These are phyloP conservation scores for Scedosporium boydii DNA, from an alignment of 2,329 filamentous ascomycete species.

Conservation along the genomic window DNA sequence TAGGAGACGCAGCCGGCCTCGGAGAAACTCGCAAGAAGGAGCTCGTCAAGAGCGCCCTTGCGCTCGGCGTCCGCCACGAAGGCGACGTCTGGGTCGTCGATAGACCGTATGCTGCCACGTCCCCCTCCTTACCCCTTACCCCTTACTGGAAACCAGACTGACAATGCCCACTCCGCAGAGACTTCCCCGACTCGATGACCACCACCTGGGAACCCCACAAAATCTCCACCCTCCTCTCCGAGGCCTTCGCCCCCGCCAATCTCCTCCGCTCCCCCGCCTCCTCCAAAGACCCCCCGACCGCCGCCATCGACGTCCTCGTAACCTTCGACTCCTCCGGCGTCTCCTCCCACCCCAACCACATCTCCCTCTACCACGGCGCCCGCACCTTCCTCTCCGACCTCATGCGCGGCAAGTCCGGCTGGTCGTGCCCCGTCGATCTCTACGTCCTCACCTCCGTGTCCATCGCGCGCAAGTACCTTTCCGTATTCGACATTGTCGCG, in stretches of 20 bases:
- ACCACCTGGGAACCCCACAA: constrained; percentile 62
- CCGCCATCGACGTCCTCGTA: constrained; percentile 68
- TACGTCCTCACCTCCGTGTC: constrained; percentile 74
- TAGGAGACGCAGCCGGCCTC: constrained; percentile 77
- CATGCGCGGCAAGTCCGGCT: constrained; percentile 53
- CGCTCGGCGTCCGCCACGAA: constrained; percentile 63
- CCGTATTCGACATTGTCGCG: constrained; percentile 63
- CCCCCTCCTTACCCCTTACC: background rate
- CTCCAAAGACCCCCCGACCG: constrained; percentile 27
- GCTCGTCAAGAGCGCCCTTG: constrained; percentile 67
- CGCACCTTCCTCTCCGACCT: constrained; percentile 60
- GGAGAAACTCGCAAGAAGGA: constrained; percentile 77
- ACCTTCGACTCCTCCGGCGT: constrained; percentile 83
- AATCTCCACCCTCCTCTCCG: constrained; percentile 60
- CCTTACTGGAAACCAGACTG: background rate
- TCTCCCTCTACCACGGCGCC: constrained; percentile 77
- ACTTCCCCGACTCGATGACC: constrained; percentile 88
- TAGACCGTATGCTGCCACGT: constrained; percentile 45
- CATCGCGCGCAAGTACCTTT: constrained; percentile 71
- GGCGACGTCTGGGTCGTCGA: constrained; percentile 84
- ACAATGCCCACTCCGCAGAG: constrained; percentile 20
- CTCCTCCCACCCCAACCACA: constrained; percentile 88
- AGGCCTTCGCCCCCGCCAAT: constrained; percentile 63
- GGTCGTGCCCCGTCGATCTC: constrained; percentile 65
- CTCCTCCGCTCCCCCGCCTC: constrained; percentile 21